phyloP scores from a whole-genome alignment of 2,329 filamentous ascomycete genomes.

The Pseudogymnoascus verrucosus region DNA sequence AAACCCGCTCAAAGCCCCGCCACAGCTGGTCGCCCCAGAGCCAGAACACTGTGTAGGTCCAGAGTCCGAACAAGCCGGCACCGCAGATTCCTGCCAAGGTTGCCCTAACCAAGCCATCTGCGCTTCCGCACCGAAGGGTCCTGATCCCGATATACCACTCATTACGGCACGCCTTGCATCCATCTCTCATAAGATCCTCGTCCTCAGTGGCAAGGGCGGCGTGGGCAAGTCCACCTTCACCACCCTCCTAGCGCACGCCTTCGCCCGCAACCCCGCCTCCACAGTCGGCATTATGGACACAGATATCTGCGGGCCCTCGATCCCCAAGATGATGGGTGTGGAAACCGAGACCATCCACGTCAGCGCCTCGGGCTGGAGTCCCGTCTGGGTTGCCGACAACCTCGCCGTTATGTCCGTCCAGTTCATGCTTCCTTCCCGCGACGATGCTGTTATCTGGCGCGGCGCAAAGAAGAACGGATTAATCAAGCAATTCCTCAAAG shows the following conservation, averaged over 20 bases:
- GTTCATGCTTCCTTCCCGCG: constrained; percentile 90
- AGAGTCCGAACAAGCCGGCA: constrained; percentile 63
- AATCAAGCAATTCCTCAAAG: constrained; percentile 96
- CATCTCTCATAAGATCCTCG: constrained; percentile 85
- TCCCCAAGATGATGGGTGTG: constrained; percentile 98
- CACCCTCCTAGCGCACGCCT: constrained; percentile 78
- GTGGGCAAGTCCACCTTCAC: constrained; percentile 96
- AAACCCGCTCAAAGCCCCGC: constrained; percentile 68
- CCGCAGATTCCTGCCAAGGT: constrained; percentile 78
- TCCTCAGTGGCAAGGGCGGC: constrained; percentile 90
- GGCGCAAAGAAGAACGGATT: constrained; percentile 97
- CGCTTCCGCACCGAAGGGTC: constrained; percentile 86
- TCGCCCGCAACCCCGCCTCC: constrained; percentile 69
- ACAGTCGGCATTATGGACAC: constrained; percentile 96
- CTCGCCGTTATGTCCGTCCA: constrained; percentile 95
- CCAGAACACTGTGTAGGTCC: constrained; percentile 95
- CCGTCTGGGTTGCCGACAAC: constrained; percentile 93
- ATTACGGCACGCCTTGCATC: constrained; percentile 75
- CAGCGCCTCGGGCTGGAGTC: constrained; percentile 81
- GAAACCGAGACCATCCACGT: constrained; percentile 91
- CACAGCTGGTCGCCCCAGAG: constrained; percentile 85
- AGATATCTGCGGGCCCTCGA: constrained; percentile 91
- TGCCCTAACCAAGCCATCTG: constrained; percentile 96
- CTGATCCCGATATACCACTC: constrained; percentile 85
- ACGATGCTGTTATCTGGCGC: constrained; percentile 95